phyloP scores from a whole-genome alignment of 2,329 filamentous ascomycete genomes.

The Raffaelea albimanens region DNA sequence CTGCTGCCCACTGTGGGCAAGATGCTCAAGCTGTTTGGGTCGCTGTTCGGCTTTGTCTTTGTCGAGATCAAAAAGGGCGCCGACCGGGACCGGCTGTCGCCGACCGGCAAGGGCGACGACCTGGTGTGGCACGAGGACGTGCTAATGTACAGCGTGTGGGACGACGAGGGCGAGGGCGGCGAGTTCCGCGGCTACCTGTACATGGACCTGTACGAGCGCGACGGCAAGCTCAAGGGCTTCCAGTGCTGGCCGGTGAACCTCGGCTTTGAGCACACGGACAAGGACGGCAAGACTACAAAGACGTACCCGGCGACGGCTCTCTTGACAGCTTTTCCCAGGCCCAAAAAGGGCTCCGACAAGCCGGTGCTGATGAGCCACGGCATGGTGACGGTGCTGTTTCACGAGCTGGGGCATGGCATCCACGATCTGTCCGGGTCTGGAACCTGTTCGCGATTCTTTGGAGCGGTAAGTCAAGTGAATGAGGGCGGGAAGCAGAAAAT shows the following conservation, averaged over 20 bases:
- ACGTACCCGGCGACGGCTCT: not conserved
- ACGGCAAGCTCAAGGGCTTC: not conserved
- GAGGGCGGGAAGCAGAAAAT: too few species aligned
- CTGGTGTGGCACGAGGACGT: not conserved
- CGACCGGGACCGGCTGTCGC: not conserved
- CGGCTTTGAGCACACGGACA: not conserved
- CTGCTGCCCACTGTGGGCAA: not conserved
- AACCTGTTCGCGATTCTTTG: not conserved
- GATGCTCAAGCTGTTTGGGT: not conserved
- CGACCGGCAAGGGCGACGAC: not conserved
- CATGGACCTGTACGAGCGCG: not conserved
- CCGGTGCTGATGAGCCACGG: not conserved
- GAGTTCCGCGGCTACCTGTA: not conserved
- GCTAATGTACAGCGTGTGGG: not conserved
- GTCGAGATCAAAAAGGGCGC: not conserved
- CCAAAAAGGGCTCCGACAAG: not conserved
- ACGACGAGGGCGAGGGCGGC: not conserved
- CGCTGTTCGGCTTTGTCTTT: not conserved
- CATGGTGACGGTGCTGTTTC: not conserved
- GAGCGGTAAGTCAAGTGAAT: not conserved
- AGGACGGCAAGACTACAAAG: not conserved
- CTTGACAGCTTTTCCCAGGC: not conserved
- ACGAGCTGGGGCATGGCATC: not conserved
- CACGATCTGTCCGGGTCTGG: not conserved
- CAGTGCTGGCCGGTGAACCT: not conserved